Conservation (phyloP, 805 yeast genomes). For the Metschnikowia hibisci region DNA sequence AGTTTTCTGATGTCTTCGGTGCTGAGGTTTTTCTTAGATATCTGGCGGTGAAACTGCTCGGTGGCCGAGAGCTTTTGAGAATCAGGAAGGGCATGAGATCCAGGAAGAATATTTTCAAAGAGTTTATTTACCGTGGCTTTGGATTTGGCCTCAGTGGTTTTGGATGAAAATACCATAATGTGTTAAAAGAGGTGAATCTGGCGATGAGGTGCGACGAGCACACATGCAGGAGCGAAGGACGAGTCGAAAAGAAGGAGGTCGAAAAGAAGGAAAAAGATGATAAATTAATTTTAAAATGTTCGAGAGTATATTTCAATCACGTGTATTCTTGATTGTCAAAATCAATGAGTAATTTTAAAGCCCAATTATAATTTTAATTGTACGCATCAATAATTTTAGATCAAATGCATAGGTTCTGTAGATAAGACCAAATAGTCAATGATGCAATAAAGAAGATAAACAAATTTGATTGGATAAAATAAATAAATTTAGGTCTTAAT, state of each 20-base stretch:
- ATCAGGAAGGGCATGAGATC: constrained; percentile 8
- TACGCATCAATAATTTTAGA: too few species aligned
- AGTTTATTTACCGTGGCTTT: constrained; percentile 25
- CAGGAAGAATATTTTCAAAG: constrained; percentile 23
- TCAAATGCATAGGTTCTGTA: too few species aligned
- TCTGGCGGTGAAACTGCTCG: constrained; percentile 16
- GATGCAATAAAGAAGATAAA: too few species aligned
- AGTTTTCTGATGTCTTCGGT: constrained; percentile 19
- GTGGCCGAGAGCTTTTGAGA: constrained; percentile 13
- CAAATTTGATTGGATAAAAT: too few species aligned
- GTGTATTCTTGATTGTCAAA: too few species aligned
- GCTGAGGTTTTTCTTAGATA: constrained; percentile 14
- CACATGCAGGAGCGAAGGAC: constrained; percentile 6
- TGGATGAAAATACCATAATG: constrained; percentile 21
- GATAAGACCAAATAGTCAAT: too few species aligned
- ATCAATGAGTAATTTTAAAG: too few species aligned
- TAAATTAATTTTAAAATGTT: too few species aligned
- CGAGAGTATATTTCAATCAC: too few species aligned
- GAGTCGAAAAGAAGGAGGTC: too few species aligned
- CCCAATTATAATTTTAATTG: too few species aligned
- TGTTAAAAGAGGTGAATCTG: neutral
- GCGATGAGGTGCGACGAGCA: constrained; percentile 6
- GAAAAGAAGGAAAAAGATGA: neutral
- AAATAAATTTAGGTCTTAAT: too few species aligned
- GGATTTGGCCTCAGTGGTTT: constrained; percentile 21